phyloP scores from a whole-genome alignment of 345 rosid species.

The Bretschneidera sinensis region DNA sequence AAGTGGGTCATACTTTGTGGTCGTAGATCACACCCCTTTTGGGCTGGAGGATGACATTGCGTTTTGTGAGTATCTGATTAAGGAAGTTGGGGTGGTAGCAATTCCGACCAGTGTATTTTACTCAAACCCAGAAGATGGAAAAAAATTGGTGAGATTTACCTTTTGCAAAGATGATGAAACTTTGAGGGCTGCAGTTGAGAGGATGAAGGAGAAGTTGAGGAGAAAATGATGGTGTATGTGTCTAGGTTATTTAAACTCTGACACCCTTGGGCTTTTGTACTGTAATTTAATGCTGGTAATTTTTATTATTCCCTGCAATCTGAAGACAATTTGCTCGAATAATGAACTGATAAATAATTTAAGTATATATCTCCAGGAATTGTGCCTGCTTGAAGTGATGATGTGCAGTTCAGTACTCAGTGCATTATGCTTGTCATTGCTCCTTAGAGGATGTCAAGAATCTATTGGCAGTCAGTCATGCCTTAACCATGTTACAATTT shows the following conservation, averaged over 20 bases:
- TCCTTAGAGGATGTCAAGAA: too few relatives aligned
- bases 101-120: slow-evolving; percentile 91
- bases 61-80: slow-evolving; percentile 84
- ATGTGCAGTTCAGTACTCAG: too few relatives aligned
- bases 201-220: slow-evolving; percentile 84
- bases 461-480: too few relatives aligned
- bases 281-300: not conserved
- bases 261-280: not conserved
- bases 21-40: slow-evolving; percentile 88
- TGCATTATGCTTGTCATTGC: too few relatives aligned
- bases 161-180: slow-evolving; percentile 95
- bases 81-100: slow-evolving; percentile 94
- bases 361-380: too few relatives aligned
- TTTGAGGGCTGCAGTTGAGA: slow-evolving; percentile 70
- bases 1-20: slow-evolving; percentile 87
- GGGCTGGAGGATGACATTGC: slow-evolving; percentile 70
- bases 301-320: not conserved
- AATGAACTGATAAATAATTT: too few relatives aligned
- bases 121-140: slow-evolving; percentile 90
- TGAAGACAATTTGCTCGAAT: not conserved
- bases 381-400: too few relatives aligned
- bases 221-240: slow-evolving; percentile 26
- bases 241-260: not conserved
- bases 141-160: slow-evolving; percentile 87
- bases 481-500: too few relatives aligned